Conservation (phyloP, 2,329 filamentous ascomycete species). For the Apiospora malaysiana region DNA sequence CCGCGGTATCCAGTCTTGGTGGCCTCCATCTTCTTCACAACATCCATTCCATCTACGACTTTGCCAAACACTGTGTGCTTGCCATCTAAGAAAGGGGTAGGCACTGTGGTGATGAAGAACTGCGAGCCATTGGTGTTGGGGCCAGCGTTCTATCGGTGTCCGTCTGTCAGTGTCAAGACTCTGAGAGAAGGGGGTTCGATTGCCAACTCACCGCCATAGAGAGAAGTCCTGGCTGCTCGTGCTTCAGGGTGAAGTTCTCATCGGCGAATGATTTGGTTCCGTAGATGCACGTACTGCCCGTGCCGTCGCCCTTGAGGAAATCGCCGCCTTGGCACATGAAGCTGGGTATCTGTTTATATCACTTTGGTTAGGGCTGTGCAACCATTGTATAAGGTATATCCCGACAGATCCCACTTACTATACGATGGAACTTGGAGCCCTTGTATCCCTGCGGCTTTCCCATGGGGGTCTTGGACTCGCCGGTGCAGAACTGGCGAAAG, state of each 20-base stretch:
- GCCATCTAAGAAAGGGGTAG: conserved; percentile 85
- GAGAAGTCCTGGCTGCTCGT: conserved; percentile 79
- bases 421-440: conserved; percentile 90
- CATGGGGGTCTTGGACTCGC: conserved; percentile 80
- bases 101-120: conserved; percentile 94
- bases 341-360: conserved; percentile 76
- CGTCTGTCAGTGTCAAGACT: neutral
- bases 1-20: conserved; percentile 78
- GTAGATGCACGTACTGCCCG: conserved; percentile 87
- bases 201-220: conserved; percentile 82
- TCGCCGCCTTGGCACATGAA: conserved; percentile 99
- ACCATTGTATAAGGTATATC: neutral
- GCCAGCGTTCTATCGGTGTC: conserved; percentile 73
- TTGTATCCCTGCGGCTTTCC: conserved; percentile 92
- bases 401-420: conserved; percentile 61
- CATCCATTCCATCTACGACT: conserved; percentile 87
- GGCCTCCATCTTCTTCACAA: conserved; percentile 90
- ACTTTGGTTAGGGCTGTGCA: neutral
- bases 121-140: conserved; percentile 93
- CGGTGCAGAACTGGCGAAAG: conserved; percentile 96
- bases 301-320: conserved; percentile 92
- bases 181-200: no score
- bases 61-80: conserved; percentile 97
- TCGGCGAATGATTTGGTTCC: conserved; percentile 84
- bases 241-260: conserved; percentile 84